These are phyloP conservation scores for Pyricularia sp. DNA, from an alignment of 2,329 filamentous ascomycete species.

Conservation along the genomic window DNA sequence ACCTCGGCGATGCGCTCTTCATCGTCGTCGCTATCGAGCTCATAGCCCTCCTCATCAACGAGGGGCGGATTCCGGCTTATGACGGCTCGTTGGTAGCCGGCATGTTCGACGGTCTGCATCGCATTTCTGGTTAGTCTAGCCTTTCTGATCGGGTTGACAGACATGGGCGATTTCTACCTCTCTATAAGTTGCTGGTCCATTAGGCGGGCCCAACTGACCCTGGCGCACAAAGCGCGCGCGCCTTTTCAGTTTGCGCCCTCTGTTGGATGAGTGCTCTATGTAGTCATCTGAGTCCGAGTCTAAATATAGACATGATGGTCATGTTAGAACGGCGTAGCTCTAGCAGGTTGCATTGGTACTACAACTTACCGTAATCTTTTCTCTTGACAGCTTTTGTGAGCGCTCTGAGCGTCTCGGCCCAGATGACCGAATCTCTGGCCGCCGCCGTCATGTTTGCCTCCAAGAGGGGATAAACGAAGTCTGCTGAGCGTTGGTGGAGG, in stretches of 20 bases:
- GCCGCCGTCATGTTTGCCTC: not conserved
- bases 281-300: constrained; percentile 72
- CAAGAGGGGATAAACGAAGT: not conserved
- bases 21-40: constrained; percentile 64
- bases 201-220: constrained; percentile 58
- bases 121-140: constrained; percentile 14
- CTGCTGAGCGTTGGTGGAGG: not conserved
- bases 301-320: constrained; percentile 23
- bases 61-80: constrained; percentile 65
- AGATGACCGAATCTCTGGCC: constrained; percentile 12
- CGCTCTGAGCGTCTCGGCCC: constrained; percentile 12
- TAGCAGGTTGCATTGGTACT: not conserved
- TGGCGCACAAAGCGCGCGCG: constrained; percentile 61
- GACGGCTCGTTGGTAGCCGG: constrained; percentile 62
- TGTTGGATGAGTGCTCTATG: constrained; percentile 61
- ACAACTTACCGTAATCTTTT: constrained; percentile 11
- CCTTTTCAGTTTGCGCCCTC: constrained; percentile 72
- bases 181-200: constrained; percentile 60
- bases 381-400: constrained; percentile 14
- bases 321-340: not conserved
- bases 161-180: constrained; percentile 40
- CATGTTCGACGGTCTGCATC: constrained; percentile 59
- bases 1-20: constrained; percentile 53
- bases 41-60: constrained; percentile 70
- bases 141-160: constrained; percentile 3